phyloP scores from a whole-genome alignment of 2,329 filamentous ascomycete species.

The Tolypocladium capitatum region DNA sequence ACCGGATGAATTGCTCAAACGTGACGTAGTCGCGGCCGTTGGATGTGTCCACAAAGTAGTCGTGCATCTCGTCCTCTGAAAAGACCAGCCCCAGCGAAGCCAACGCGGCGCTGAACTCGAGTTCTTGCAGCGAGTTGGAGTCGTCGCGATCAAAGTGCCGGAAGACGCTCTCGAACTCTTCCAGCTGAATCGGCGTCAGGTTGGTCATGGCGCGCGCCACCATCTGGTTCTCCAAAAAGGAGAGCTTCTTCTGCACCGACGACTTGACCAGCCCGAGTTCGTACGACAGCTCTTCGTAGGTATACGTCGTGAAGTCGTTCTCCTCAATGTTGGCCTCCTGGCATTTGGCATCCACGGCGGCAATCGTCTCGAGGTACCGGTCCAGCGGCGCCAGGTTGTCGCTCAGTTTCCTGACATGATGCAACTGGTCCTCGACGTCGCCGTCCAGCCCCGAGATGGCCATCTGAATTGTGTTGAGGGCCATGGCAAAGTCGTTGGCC shows the following conservation, averaged over 20 bases:
- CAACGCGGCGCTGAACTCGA: slow-evolving; percentile 91
- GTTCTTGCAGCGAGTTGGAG: slow-evolving; percentile 77
- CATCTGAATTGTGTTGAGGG: slow-evolving; percentile 85
- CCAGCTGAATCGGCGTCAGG: slow-evolving; percentile 90
- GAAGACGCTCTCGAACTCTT: slow-evolving; percentile 98
- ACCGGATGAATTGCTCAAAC: slow-evolving; percentile 97
- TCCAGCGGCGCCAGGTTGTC: slow-evolving; percentile 82
- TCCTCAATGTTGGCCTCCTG: slow-evolving; percentile 96
- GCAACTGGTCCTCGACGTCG: slow-evolving; percentile 86
- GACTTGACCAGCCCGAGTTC: slow-evolving; percentile 84
- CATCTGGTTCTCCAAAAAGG: slow-evolving; percentile 96
- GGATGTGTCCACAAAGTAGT: slow-evolving; percentile 82
- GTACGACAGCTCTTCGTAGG: slow-evolving; percentile 90
- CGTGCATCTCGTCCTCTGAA: slow-evolving; percentile 96
- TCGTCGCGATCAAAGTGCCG: slow-evolving; percentile 92
- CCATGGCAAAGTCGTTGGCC: slow-evolving; percentile 93
- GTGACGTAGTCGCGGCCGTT: slow-evolving; percentile 67
- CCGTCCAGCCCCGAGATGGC: slow-evolving; percentile 96
- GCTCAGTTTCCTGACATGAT: slow-evolving; percentile 74
- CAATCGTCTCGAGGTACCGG: slow-evolving; percentile 79
- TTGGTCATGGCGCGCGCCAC: slow-evolving; percentile 98
- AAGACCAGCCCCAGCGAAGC: slow-evolving; percentile 94
- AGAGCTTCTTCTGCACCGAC: slow-evolving; percentile 89
- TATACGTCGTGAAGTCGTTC: slow-evolving; percentile 99
- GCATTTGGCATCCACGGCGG: slow-evolving; percentile 74